phyloP scores from a whole-genome alignment of 768 basidiomycete species.

The Mycena epipterygia region DNA sequence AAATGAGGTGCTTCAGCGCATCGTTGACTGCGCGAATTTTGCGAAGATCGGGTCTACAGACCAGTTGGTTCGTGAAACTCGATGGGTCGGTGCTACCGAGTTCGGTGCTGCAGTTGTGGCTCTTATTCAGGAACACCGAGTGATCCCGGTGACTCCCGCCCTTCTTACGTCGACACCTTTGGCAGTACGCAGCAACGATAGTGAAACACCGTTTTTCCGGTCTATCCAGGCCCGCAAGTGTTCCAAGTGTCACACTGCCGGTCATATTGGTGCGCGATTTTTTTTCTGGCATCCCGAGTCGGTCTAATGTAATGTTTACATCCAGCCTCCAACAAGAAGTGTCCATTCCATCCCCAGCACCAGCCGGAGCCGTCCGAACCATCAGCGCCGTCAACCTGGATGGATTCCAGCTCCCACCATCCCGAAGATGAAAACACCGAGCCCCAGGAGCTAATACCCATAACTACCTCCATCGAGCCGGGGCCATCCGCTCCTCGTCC shows the following conservation, averaged over 20 bases:
- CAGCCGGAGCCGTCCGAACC: too few species aligned
- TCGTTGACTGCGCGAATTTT: constrained; percentile 7
- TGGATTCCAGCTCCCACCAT: neutral
- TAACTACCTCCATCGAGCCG: too few species aligned
- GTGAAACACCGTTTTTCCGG: neutral
- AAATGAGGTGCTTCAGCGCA: constrained; percentile 12
- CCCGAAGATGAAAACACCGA: too few species aligned
- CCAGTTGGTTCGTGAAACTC: constrained; percentile 2
- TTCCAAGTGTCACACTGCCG: too few species aligned
- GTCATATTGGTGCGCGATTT: too few species aligned
- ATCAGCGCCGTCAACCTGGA: too few species aligned
- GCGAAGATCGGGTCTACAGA: neutral
- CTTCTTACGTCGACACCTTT: neutral
- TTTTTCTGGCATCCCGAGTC: too few species aligned
- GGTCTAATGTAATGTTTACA: too few species aligned
- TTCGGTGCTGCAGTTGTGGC: neutral
- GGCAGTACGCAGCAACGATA: neutral
- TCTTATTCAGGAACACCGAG: constrained; percentile 1
- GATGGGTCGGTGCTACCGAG: constrained; percentile 3
- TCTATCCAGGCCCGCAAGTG: neutral
- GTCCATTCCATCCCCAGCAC: too few species aligned
- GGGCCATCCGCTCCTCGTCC: too few species aligned
- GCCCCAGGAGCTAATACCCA: too few species aligned
- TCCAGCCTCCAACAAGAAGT: too few species aligned
- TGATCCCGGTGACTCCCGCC: neutral